A percentile compares a stretch with the other conserved stretches of the same genome.
Evolutionary conservation across 441 rosid species (phyloP).

Genomic region (Erodium moschatum): DNA sequence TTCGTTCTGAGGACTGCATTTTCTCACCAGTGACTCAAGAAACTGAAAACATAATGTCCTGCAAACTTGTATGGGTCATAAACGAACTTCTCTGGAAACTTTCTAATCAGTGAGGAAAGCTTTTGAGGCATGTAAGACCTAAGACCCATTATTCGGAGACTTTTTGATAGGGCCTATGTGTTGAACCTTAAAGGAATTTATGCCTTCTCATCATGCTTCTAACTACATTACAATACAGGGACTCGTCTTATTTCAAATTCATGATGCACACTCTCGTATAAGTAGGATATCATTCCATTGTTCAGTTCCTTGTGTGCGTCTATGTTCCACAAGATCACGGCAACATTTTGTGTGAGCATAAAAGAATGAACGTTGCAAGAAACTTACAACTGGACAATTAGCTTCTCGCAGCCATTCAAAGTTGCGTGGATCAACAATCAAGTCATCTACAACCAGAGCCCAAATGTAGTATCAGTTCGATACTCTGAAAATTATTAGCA

Average conservation of each 20-base stretch:
- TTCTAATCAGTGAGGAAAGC: background rate
- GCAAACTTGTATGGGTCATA: too few species aligned
- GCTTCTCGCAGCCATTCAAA: conserved; percentile 95
- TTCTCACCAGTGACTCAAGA: too few species aligned
- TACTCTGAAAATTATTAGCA: background rate
- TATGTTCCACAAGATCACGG: background rate
- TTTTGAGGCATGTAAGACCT: background rate
- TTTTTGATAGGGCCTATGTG: background rate
- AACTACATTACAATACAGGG: too few species aligned
- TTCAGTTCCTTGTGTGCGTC: background rate
- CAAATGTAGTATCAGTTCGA: conserved; percentile 25
- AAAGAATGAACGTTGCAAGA: background rate
- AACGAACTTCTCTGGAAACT: background rate
- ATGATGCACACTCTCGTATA: background rate
- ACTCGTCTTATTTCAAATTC: too few species aligned
- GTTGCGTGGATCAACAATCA: conserved; percentile 90
- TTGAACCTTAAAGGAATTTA: background rate
- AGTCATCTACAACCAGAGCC: conserved; percentile 51
- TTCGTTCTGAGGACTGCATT: too few species aligned
- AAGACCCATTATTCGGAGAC: background rate
- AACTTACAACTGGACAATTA: conserved; percentile 86
- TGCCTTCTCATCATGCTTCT: too few species aligned
- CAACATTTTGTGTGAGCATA: background rate
- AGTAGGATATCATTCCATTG: background rate
- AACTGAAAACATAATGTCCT: too few species aligned